Evolutionary conservation across 208 protist species (phyloP).

Genomic region (Acanthamoeba triangularis): DNA sequence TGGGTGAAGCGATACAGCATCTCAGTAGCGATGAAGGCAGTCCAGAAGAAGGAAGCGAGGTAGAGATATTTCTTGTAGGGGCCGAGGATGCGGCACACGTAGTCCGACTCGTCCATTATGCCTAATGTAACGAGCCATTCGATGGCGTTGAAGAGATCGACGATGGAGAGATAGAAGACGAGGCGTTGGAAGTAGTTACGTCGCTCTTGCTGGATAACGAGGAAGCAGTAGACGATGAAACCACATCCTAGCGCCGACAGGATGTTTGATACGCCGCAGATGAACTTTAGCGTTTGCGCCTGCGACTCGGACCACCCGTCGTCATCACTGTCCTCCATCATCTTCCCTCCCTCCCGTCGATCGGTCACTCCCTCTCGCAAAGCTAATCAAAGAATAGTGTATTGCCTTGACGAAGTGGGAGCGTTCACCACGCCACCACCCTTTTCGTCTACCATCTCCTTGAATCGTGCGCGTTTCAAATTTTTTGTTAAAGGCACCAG

Average conservation of each 20-base stretch:
- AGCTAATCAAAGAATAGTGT: no score
- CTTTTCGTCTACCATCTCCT: no score
- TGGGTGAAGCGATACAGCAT: constrained; percentile 67
- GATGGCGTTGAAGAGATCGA: constrained; percentile 61
- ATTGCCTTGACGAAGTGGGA: no score
- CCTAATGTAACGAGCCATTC: constrained; percentile 32
- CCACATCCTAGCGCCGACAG: constrained; percentile 43
- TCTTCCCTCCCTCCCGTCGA: not conserved
- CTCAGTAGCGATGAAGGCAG: constrained; percentile 51
- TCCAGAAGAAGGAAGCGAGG: constrained; percentile 48
- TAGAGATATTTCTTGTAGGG: constrained; percentile 70
- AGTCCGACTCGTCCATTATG: not conserved
- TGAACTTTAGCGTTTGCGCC: not conserved
- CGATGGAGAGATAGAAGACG: constrained; percentile 65
- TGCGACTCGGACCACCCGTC: constrained; percentile 5
- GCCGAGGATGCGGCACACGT: constrained; percentile 38
- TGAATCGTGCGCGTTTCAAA: no score
- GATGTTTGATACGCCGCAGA: constrained; percentile 13
- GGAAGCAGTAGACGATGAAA: constrained; percentile 73
- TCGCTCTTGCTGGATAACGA: constrained; percentile 43
- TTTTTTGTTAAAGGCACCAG: no score
- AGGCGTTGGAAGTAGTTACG: constrained; percentile 55
- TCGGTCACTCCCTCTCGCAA: not conserved
- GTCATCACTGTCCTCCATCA: not conserved
- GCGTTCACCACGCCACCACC: no score